These are phyloP conservation scores for Polygonum aviculare DNA, from an alignment of 148 eudicot species.

Conservation along the genomic window DNA sequence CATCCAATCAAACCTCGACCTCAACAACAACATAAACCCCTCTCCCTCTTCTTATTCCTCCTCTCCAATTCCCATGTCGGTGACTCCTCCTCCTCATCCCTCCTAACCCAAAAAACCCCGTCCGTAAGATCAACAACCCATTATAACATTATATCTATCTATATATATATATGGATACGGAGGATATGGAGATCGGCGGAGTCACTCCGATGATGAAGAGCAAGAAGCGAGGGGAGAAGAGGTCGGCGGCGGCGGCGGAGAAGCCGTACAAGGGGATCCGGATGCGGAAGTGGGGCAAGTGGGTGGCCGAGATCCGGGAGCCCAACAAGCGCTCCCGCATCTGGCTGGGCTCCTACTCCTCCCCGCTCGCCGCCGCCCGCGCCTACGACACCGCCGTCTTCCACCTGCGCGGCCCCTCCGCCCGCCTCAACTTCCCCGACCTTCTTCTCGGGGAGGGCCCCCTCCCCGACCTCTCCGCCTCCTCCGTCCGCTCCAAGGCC, in stretches of 20 bases:
- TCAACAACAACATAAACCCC: background rate
- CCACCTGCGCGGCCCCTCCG: constrained; percentile 66
- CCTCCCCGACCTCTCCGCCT: constrained; percentile 38
- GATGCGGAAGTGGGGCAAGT: constrained; percentile 98
- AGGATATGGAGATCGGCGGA: constrained; percentile 3
- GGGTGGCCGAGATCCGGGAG: constrained; percentile 95
- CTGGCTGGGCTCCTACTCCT: constrained; percentile 79
- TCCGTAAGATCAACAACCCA: too few species aligned
- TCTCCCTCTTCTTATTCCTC: background rate
- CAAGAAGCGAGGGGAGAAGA: constrained; percentile 22
- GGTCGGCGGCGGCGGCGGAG: constrained; percentile 19
- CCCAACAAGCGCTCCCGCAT: constrained; percentile 89
- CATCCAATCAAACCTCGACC: constrained; percentile 15
- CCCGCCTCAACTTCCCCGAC: constrained; percentile 79
- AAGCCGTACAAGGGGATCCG: constrained; percentile 82
- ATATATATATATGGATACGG: too few species aligned
- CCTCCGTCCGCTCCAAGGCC: constrained; percentile 62
- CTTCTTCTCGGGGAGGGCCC: constrained; percentile 23
- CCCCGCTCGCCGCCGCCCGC: constrained; percentile 78
- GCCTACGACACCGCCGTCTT: constrained; percentile 94
- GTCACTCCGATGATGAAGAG: constrained; percentile 19
- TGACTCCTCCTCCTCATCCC: constrained; percentile 18
- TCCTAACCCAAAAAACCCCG: background rate
- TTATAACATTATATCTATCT: too few species aligned
- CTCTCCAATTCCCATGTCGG: constrained; percentile 24